Evolutionary conservation across 1,139 yeast species (phyloP), one percentile per base, ranked within the genome.

Genomic region (Scheffersomyces stambukii): DNA sequence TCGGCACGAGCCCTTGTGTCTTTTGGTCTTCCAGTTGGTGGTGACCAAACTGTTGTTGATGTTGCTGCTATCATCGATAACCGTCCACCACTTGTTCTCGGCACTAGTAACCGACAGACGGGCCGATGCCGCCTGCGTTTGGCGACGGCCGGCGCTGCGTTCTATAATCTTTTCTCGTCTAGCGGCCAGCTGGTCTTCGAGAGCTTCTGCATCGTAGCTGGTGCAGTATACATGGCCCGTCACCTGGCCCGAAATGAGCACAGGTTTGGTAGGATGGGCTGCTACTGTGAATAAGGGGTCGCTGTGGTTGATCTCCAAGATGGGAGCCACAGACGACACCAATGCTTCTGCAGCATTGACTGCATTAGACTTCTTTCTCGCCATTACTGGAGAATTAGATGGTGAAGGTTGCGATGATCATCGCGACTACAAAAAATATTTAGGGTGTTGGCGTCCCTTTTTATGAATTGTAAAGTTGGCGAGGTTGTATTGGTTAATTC

Each of bases 1-100:
- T 24, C 98, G 61, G 39, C 95, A 85, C 36, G 95, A 82, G 1
- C 89, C 91, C 54, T 86, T 86, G 52, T 91, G 97, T 48, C 97
- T 71, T 47, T 77, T 84, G 0, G 97, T 88, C 35, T 81, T 74
- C 97, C 97, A 91, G 21, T 65, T 39, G n/a, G 64, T 48, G 8
- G 20, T 20, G 3, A 75, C 50, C 3, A 52, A 49, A 11, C 56
- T 53, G n/a, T 48, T 53, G 5, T 46, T 50, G 5, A 48, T 43
- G 1, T 49, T 57, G 3, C 56, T 53, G 17, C 50, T 52, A 40
- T 70, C 72, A 4, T 52, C 49, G 3, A 61, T 57, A 3, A 67
- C 62, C 3, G 60, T 54, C 81, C 82, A 77, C 61, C 75, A 62
- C 36, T 65, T 66, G 25, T 54, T 54, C 31, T 60, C 56, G 46